Evolutionary conservation across 805 yeast species (phyloP).

Genomic region (Blastobotrys mokoenaii): DNA sequence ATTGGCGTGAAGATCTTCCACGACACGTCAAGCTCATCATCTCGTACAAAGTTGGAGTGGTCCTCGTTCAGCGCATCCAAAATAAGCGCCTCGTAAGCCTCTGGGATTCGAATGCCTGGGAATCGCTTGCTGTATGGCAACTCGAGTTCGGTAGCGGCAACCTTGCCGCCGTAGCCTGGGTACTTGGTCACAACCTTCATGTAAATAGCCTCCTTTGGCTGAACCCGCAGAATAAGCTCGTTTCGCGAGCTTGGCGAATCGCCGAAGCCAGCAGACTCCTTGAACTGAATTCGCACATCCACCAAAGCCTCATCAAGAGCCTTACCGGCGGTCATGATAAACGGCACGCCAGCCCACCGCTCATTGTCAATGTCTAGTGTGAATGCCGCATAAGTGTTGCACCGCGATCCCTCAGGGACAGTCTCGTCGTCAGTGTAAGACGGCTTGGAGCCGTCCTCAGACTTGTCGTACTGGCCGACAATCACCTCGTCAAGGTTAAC

Average conservation of each 20-base stretch:
- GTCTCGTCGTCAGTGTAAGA: conserved; percentile 89
- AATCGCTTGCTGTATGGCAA: conserved; percentile 76
- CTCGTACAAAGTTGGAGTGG: conserved; percentile 96
- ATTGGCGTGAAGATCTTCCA: conserved; percentile 94
- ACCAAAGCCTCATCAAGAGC: conserved; percentile 94
- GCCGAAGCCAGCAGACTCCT: conserved; percentile 76
- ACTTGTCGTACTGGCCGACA: conserved; percentile 79
- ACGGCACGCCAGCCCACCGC: conserved; percentile 98
- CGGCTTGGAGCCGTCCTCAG: conserved; percentile 84
- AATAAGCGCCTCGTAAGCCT: conserved; percentile 93
- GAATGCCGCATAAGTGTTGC: conserved; percentile 88
- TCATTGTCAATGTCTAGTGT: conserved; percentile 75
- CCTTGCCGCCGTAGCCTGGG: conserved; percentile 81
- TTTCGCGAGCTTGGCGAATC: conserved; percentile 66
- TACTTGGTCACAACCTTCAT: conserved; percentile 87
- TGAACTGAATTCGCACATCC: conserved; percentile 89
- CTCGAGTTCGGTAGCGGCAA: conserved; percentile 84
- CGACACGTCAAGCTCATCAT: conserved; percentile 89
- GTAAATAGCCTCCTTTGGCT: conserved; percentile 91
- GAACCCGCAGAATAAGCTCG: conserved; percentile 88
- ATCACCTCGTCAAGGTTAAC: conserved; percentile 59
- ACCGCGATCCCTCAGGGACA: conserved; percentile 70
- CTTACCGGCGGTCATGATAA: conserved; percentile 93
- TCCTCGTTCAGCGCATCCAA: conserved; percentile 86
- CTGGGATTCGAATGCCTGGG: conserved; percentile 88